phyloP scores from a whole-genome alignment of 768 basidiomycete species.

The Boletus subcaerulescens region DNA sequence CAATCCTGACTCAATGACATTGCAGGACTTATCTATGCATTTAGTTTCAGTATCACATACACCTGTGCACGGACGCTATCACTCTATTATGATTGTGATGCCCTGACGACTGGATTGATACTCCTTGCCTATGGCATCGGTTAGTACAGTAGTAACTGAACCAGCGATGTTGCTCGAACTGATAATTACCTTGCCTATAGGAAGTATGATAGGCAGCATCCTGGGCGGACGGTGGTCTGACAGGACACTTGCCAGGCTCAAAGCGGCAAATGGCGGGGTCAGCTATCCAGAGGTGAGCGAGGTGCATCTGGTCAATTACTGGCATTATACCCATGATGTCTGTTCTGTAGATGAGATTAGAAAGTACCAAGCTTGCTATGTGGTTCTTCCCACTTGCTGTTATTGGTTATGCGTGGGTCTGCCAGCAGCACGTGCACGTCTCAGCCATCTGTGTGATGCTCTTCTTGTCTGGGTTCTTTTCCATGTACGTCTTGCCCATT shows the following conservation, averaged over 20 bases:
- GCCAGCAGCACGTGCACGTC: conserved; percentile 59
- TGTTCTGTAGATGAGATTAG: conserved; percentile 61
- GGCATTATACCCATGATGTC: background rate
- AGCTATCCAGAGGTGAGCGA: conserved; percentile 61
- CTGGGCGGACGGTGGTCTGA: conserved; percentile 64
- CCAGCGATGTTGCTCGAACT: background rate
- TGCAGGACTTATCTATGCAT: conserved; percentile 67
- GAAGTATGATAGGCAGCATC: conserved; percentile 52
- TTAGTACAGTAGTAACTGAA: conserved; percentile 24
- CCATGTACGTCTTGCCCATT: conserved; percentile 51
- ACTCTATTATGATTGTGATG: conserved; percentile 60
- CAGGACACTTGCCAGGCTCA: conserved; percentile 42
- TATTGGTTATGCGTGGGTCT: conserved; percentile 76
- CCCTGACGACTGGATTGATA: conserved; percentile 74
- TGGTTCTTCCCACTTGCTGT: conserved; percentile 52
- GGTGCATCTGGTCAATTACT: background rate
- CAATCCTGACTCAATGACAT: background rate
- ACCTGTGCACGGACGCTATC: conserved; percentile 73
- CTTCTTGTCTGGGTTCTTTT: conserved; percentile 71
- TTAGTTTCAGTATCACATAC: conserved; percentile 67
- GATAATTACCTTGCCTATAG: conserved; percentile 19
- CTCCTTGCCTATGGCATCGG: conserved; percentile 73
- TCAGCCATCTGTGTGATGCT: conserved; percentile 71
- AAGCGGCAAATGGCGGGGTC: conserved; percentile 45
- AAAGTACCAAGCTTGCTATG: conserved; percentile 60